A percentile compares a stretch with the other conserved stretches of the same genome.
Conservation (phyloP, 176 grass and related monocot species). For the Dendrocalamus sinicus region DNA sequence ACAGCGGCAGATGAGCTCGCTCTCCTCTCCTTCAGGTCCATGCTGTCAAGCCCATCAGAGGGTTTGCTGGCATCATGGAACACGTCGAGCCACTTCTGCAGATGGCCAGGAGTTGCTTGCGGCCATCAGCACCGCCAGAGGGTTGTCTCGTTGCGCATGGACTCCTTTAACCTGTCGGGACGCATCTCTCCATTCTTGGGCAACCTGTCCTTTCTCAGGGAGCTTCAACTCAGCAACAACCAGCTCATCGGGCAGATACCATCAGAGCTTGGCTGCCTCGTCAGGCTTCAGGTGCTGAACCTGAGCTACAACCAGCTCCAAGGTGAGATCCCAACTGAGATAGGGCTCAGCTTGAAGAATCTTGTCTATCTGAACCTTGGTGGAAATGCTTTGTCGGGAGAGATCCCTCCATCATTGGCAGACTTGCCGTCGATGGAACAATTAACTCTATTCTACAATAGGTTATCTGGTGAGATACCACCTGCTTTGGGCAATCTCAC, state of each 20-base stretch:
- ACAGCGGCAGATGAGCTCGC: conserved; percentile 7
- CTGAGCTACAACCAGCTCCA: conserved; percentile 36
- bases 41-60: background rate
- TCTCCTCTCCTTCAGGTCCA: conserved; percentile 54
- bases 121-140: conserved; percentile 29
- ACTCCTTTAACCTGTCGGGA: background rate
- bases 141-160: background rate
- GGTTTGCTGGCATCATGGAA: conserved; percentile 47
- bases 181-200: conserved; percentile 40
- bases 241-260: conserved; percentile 15
- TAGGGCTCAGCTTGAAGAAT: conserved; percentile 17
- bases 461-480: conserved; percentile 12
- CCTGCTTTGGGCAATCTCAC: conserved; percentile 8
- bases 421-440: background rate
- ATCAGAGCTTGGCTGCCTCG: conserved; percentile 11
- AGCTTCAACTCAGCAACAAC: conserved; percentile 18
- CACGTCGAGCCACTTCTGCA: conserved; percentile 18
- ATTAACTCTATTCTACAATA: background rate
- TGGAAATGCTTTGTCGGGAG: background rate
- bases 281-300: conserved; percentile 8
- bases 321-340: conserved; percentile 33
- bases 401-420: background rate
- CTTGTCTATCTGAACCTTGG: background rate
- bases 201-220: conserved; percentile 40
- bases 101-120: conserved; percentile 27